These are phyloP conservation scores for Eucalyptus sideroxylon DNA, from an alignment of 345 rosid species.

Conservation along the genomic window DNA sequence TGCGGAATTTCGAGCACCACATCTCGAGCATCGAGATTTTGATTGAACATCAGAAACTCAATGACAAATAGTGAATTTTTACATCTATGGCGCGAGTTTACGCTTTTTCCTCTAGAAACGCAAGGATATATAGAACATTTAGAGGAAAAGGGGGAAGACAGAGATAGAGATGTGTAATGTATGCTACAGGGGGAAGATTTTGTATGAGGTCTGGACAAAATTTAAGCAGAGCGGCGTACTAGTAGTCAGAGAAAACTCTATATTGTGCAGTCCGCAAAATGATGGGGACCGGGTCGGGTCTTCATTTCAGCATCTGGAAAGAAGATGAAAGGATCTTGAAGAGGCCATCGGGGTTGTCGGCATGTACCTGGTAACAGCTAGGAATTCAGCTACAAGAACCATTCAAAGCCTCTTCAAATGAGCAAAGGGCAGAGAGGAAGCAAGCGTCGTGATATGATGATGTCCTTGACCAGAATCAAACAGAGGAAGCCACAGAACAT, in stretches of 20 bases:
- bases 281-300: background rate
- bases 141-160: background rate
- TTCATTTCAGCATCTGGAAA: conserved; percentile 35
- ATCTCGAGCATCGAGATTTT: background rate
- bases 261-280: background rate
- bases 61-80: background rate
- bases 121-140: background rate
- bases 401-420: background rate
- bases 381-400: background rate
- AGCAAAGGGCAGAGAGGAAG: background rate
- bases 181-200: background rate
- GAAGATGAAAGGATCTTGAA: conserved; percentile 81
- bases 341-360: conserved; percentile 94
- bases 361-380: conserved; percentile 46
- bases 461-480: background rate
- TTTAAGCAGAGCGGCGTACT: background rate
- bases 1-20: background rate
- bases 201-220: background rate
- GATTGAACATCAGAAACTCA: background rate
- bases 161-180: background rate
- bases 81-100: background rate
- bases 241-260: background rate
- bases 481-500: background rate
- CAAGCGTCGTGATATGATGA: background rate
- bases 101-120: background rate